phyloP scores from a whole-genome alignment of 768 basidiomycete species.

The Sporobolomyces pararoseus region DNA sequence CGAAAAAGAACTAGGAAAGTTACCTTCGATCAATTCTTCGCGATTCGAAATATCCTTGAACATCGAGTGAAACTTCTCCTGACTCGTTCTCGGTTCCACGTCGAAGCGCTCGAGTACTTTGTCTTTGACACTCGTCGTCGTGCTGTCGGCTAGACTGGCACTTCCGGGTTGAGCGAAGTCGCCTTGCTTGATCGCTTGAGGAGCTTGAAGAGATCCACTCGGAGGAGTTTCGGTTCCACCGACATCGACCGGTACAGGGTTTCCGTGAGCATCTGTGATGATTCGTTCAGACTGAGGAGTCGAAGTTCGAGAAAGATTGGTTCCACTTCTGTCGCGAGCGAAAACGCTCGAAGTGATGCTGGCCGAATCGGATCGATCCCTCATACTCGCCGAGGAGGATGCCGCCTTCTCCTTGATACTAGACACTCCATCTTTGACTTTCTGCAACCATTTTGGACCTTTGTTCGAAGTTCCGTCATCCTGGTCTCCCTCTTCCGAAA shows the following conservation, averaged over 20 bases:
- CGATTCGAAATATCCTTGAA: constrained; percentile 84
- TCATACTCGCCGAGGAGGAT: background rate
- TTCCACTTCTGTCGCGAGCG: background rate
- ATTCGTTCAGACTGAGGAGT: background rate
- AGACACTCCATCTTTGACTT: constrained; percentile 25
- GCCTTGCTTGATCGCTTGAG: constrained; percentile 7
- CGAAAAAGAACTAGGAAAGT: constrained; percentile 44
- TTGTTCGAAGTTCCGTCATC: background rate
- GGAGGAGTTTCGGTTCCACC: background rate
- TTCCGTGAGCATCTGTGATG: constrained; percentile 27
- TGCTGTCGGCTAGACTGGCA: constrained; percentile 7
- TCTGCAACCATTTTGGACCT: constrained; percentile 29
- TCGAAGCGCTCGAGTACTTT: constrained; percentile 28
- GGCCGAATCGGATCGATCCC: constrained; percentile 3
- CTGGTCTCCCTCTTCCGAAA: background rate
- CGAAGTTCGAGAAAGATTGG: background rate
- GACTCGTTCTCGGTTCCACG: constrained; percentile 53
- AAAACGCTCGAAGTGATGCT: background rate
- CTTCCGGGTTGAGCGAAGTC: constrained; percentile 1
- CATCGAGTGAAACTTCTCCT: constrained; percentile 88
- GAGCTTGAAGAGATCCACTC: background rate
- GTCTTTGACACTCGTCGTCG: constrained; percentile 31
- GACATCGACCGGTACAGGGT: constrained; percentile 16
- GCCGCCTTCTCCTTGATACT: constrained; percentile 32
- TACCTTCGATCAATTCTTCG: constrained; percentile 95